Conservation (phyloP, 352 stramenopile species). For the Phytophthora multivora region DNA sequence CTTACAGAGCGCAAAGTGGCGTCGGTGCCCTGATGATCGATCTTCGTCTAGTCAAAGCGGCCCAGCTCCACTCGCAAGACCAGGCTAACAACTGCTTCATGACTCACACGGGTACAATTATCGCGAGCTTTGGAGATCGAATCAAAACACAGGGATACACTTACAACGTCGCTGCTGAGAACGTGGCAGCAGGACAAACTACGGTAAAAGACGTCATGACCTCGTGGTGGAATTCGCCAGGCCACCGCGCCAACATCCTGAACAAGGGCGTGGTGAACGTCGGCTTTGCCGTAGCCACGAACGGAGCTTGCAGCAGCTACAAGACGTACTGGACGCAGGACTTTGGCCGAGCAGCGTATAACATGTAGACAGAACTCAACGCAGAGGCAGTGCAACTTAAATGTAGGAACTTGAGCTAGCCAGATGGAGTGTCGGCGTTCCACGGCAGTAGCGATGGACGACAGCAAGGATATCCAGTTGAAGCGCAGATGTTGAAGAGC, state of each 20-base stretch:
- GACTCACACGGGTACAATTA: conserved; percentile 43
- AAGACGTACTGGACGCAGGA: conserved; percentile 57
- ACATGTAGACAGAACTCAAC: neutral
- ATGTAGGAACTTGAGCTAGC: neutral
- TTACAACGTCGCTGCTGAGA: conserved; percentile 48
- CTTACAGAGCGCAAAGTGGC: conserved; percentile 38
- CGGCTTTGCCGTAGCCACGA: conserved; percentile 24
- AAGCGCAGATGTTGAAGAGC: conserved; percentile 14
- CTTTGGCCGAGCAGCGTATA: conserved; percentile 25
- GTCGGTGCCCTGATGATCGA: conserved; percentile 39
- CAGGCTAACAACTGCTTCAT: conserved; percentile 44
- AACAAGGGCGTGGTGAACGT: conserved; percentile 26
- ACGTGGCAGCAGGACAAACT: conserved; percentile 47
- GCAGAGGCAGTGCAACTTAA: neutral
- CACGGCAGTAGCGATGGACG: neutral
- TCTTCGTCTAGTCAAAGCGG: conserved; percentile 15
- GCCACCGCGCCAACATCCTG: conserved; percentile 52
- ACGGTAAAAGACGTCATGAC: conserved; percentile 47
- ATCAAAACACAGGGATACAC: conserved; percentile 47
- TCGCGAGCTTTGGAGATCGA: conserved; percentile 32
- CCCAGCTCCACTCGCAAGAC: conserved; percentile 32
- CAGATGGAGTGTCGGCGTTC: conserved; percentile 1
- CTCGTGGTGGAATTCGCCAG: conserved; percentile 53
- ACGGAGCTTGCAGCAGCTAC: conserved; percentile 34
- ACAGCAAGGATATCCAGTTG: conserved; percentile 16